Percentiles rank a stretch among this genome's conserved stretches.
phyloP scores from a whole-genome alignment of 2,329 filamentous ascomycete species.

The Cladorrhinum sp. region DNA sequence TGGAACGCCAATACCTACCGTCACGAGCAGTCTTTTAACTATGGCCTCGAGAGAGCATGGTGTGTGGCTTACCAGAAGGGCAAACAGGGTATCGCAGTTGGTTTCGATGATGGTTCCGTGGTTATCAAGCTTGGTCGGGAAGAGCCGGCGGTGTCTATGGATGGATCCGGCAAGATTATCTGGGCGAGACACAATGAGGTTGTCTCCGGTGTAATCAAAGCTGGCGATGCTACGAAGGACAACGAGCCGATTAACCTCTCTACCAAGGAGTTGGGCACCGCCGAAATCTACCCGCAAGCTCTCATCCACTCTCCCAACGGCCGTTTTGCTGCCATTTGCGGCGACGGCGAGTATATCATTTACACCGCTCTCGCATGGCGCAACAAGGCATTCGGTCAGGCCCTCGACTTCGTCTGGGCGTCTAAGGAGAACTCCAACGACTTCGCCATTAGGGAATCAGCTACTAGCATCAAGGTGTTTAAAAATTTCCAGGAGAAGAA shows the following conservation, averaged over 20 bases:
- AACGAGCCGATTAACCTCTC: conserved; percentile 81
- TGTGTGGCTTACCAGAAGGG: conserved; percentile 95
- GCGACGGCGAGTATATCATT: conserved; percentile 98
- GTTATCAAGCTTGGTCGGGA: conserved; percentile 97
- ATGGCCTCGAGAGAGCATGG: conserved; percentile 94
- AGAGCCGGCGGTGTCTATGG: conserved; percentile 97
- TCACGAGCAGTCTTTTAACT: conserved; percentile 92
- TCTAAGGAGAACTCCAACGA: conserved; percentile 98
- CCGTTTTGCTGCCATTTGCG: conserved; percentile 80
- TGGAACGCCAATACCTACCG: conserved; percentile 99
- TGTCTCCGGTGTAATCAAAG: conserved; percentile 91
- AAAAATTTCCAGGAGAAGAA: conserved; percentile 95
- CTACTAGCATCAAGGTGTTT: conserved; percentile 93
- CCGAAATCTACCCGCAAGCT: conserved; percentile 94
- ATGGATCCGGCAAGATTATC: conserved; percentile 89
- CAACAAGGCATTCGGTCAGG: conserved; percentile 95
- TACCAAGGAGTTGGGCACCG: conserved; percentile 92
- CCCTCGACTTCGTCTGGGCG: conserved; percentile 94
- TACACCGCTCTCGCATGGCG: conserved; percentile 95
- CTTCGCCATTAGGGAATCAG: conserved; percentile 92
- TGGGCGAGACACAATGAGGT: conserved; percentile 96
- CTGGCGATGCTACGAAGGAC: conserved; percentile 82
- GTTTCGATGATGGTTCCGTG: conserved; percentile 96
- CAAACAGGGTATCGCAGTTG: conserved; percentile 89
- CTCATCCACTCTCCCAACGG: conserved; percentile 93